A percentile compares a stretch with the other conserved stretches of the same genome.
phyloP scores from a whole-genome alignment of 352 stramenopile species.

The Globisporangium apiculatum region DNA sequence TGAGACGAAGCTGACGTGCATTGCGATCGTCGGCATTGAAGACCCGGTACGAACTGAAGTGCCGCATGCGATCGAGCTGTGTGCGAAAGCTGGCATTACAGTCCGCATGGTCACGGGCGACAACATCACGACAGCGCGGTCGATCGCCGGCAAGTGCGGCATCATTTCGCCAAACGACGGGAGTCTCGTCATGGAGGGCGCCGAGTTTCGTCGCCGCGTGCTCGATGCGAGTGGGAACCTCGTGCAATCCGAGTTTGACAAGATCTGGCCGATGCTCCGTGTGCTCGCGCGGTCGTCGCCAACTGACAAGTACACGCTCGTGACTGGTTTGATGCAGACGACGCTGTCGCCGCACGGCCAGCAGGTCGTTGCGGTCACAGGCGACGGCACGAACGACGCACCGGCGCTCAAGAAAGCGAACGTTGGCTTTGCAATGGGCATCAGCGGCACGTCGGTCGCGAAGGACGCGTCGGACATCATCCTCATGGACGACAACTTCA shows the following conservation, averaged over 20 bases:
- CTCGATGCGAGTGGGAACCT: slow-evolving; percentile 47
- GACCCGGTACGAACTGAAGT: slow-evolving; percentile 91
- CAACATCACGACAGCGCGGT: slow-evolving; percentile 83
- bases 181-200: slow-evolving; percentile 50
- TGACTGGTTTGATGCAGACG: slow-evolving; percentile 54
- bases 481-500: slow-evolving; percentile 95
- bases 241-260: slow-evolving; percentile 57
- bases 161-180: slow-evolving; percentile 75
- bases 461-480: slow-evolving; percentile 96
- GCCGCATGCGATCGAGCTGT: slow-evolving; percentile 83
- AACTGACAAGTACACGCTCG: slow-evolving; percentile 63
- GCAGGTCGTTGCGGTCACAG: slow-evolving; percentile 94
- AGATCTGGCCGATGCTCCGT: slow-evolving; percentile 61
- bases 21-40: slow-evolving; percentile 89
- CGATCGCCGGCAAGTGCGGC: slow-evolving; percentile 83
- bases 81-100: slow-evolving; percentile 87
- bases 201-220: slow-evolving; percentile 42
- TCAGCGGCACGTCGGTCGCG: slow-evolving; percentile 90
- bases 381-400: slow-evolving; percentile 94
- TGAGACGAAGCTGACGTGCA: slow-evolving; percentile 31
- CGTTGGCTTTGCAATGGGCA: slow-evolving; percentile 94
- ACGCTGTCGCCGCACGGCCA: slow-evolving; percentile 40
- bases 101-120: slow-evolving; percentile 93
- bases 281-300: slow-evolving; percentile 57
- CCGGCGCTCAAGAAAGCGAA: slow-evolving; percentile 93